Evolutionary conservation across 2,329 filamentous ascomycete genomes (phyloP).

Genomic region (Amauroascus verrucosus): DNA sequence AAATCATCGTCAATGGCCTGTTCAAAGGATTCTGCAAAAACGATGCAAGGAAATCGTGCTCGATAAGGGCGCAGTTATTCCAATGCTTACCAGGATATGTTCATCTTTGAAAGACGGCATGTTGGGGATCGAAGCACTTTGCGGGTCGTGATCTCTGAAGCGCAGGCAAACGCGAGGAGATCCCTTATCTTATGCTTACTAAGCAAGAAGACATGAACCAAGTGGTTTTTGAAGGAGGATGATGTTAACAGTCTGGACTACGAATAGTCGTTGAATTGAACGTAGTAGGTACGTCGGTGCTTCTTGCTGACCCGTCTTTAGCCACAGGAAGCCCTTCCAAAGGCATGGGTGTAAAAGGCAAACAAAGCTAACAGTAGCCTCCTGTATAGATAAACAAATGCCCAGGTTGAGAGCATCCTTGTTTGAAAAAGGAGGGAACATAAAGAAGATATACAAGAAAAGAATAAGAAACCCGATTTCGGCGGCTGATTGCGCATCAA

Average conservation of each 20-base stretch:
- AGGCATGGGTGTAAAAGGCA: too few relatives aligned
- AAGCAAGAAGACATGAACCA: not conserved
- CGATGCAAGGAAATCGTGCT: not conserved
- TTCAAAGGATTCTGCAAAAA: not conserved
- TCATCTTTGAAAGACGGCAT: conserved; percentile 47
- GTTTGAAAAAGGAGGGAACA: too few relatives aligned
- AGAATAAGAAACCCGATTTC: not conserved
- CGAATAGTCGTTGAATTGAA: too few relatives aligned
- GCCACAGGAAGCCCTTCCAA: too few relatives aligned
- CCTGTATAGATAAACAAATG: too few relatives aligned
- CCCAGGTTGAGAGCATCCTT: too few relatives aligned
- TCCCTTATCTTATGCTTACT: conserved; percentile 4
- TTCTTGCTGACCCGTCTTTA: too few relatives aligned
- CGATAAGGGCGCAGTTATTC: not conserved
- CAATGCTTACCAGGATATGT: conserved; percentile 38
- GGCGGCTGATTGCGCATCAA: not conserved
- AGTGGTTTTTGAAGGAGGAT: too few relatives aligned
- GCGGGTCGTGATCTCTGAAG: not conserved
- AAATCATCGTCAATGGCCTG: not conserved
- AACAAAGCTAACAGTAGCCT: too few relatives aligned
- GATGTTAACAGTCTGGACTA: too few relatives aligned
- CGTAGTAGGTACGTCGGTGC: too few relatives aligned
- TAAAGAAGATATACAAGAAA: too few relatives aligned
- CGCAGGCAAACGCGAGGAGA: not conserved
- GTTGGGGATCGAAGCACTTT: conserved; percentile 11